A percentile compares a stretch with the other conserved stretches of the same genome.
Conservation (phyloP, 805 yeast genomes). For the Lachancea dasiensis region DNA sequence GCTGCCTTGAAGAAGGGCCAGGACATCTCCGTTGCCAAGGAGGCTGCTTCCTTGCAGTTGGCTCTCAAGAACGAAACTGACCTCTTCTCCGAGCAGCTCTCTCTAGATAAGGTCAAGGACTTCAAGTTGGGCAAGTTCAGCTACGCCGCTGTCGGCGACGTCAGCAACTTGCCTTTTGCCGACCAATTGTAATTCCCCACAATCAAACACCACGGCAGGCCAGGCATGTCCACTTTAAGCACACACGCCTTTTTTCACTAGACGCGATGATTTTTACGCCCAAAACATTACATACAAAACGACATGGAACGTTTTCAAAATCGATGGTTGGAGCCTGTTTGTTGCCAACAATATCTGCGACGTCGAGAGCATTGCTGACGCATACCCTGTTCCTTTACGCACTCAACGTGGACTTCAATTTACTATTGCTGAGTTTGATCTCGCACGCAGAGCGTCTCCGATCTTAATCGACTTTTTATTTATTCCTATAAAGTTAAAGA, state of each 20-base stretch:
- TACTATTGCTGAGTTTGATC: too few relatives aligned
- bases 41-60: constrained; percentile 41
- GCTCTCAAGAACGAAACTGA: constrained; percentile 39
- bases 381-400: too few relatives aligned
- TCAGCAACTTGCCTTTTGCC: constrained; percentile 77
- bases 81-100: constrained; percentile 32
- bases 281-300: constrained; percentile 3
- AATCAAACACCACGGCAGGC: too few relatives aligned
- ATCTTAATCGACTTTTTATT: too few relatives aligned
- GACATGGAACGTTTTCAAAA: constrained; percentile 4
- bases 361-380: too few relatives aligned
- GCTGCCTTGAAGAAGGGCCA: constrained; percentile 45
- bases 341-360: not conserved
- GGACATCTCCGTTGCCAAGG: constrained; percentile 54
- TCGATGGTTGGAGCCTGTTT: not conserved
- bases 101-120: constrained; percentile 36
- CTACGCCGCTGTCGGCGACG: constrained; percentile 87
- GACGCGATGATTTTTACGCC: constrained; percentile 7
- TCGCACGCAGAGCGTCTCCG: too few relatives aligned
- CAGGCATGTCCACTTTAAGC: too few relatives aligned
- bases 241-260: not conserved
- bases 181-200: constrained; percentile 62
- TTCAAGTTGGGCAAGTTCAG: constrained; percentile 59
- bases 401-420: too few relatives aligned
- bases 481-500: not conserved